phyloP scores from a whole-genome alignment of 2,329 filamentous ascomycete genomes.

The Botrytis sinoallii region DNA sequence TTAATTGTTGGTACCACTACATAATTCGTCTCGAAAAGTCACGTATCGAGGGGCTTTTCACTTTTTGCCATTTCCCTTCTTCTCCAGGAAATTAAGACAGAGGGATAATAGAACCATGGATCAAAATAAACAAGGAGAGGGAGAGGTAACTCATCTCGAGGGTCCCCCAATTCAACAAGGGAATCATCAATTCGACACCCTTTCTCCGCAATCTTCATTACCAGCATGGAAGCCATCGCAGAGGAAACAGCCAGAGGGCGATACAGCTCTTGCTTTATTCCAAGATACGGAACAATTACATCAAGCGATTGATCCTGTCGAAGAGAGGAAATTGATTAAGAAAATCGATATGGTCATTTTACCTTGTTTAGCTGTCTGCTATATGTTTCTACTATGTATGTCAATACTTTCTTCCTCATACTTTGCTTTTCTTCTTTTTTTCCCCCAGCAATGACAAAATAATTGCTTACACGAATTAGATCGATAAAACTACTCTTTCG shows the following conservation, averaged over 20 bases:
- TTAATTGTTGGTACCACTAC: not conserved
- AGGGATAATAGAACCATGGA: not conserved
- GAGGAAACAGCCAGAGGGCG: not conserved
- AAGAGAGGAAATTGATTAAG: not conserved
- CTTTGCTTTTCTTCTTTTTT: too few relatives aligned
- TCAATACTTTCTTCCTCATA: accelerated
- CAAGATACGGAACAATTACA: slow-evolving; percentile 5
- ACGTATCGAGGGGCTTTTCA: not conserved
- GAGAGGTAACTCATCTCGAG: not conserved
- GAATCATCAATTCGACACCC: not conserved
- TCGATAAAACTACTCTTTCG: slow-evolving; percentile 46
- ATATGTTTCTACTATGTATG: slow-evolving; percentile 11
- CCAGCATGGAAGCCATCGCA: not conserved
- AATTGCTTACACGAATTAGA: slow-evolving; percentile 13
- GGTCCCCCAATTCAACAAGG: not conserved
- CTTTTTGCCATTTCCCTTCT: not conserved
- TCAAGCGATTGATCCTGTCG: not conserved
- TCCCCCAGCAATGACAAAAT: not conserved
- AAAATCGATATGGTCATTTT: slow-evolving; percentile 14
- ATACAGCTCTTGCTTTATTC: slow-evolving; percentile 7
- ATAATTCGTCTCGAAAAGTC: not conserved
- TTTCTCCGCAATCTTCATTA: not conserved
- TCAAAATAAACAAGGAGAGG: not conserved
- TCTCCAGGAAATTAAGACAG: not conserved
- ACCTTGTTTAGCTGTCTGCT: slow-evolving; percentile 12